Conservation (phyloP, 2,329 filamentous ascomycete species). For the Colletotrichum sp. region DNA sequence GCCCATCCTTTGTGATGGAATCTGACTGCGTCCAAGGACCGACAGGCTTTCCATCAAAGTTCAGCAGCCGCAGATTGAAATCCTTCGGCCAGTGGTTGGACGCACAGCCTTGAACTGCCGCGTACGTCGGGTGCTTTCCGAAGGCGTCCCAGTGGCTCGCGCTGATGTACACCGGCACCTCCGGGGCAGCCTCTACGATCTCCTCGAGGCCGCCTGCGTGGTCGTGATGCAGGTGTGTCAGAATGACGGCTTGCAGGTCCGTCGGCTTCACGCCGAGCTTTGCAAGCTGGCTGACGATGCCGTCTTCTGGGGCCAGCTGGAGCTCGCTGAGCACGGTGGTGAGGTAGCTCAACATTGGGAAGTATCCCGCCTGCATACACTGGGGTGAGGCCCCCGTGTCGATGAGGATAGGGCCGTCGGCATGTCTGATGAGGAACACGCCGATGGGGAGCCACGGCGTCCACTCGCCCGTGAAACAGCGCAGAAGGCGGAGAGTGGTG, state of each 20-base stretch:
- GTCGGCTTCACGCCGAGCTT: slow-evolving; percentile 22
- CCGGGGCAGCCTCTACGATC: slow-evolving; percentile 26
- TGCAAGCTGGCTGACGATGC: slow-evolving; percentile 23
- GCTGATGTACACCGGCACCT: slow-evolving; percentile 29
- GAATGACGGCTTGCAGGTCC: slow-evolving; percentile 29
- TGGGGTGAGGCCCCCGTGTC: slow-evolving; percentile 26
- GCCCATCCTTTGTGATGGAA: slow-evolving; percentile 32
- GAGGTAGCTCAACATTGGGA: slow-evolving; percentile 21
- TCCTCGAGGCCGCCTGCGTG: slow-evolving; percentile 28
- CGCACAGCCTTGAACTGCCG: slow-evolving; percentile 31
- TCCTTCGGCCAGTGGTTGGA: slow-evolving; percentile 34
- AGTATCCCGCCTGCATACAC: slow-evolving; percentile 24
- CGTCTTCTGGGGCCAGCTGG: slow-evolving; percentile 18
- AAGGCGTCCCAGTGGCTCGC: slow-evolving; percentile 32
- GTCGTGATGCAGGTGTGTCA: slow-evolving; percentile 35
- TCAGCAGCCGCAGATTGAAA: slow-evolving; percentile 32
- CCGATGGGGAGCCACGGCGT: slow-evolving; percentile 23
- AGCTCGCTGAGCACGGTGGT: slow-evolving; percentile 12
- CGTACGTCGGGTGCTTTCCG: slow-evolving; percentile 29
- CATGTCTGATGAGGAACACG: slow-evolving; percentile 25
- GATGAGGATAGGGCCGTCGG: slow-evolving; percentile 26
- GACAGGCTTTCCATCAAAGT: slow-evolving; percentile 26
- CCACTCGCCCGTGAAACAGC: slow-evolving; percentile 24
- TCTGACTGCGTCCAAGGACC: slow-evolving; percentile 34
- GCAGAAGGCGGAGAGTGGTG: slow-evolving; percentile 23